phyloP scores from a whole-genome alignment of 169 alveolate species.

The Amoebophrya sp. region DNA sequence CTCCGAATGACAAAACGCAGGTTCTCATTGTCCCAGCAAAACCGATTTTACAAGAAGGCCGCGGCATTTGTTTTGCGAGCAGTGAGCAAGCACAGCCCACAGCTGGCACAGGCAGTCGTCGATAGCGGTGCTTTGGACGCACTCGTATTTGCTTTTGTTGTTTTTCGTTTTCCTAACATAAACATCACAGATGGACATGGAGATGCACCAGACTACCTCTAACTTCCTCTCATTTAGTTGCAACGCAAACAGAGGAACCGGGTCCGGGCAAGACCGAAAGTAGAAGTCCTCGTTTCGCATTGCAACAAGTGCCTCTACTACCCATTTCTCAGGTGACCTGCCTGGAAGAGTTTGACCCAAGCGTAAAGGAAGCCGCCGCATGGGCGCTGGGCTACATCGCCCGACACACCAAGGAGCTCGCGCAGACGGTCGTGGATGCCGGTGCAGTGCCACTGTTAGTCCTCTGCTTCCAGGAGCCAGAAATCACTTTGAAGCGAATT shows the following conservation, averaged over 20 bases:
- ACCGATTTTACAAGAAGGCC: slow-evolving; percentile 81
- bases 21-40: slow-evolving; percentile 46
- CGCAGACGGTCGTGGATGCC: slow-evolving; percentile 84
- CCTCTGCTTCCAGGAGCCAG: slow-evolving; percentile 84
- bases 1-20: not conserved
- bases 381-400: slow-evolving; percentile 72
- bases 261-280: too few species aligned
- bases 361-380: slow-evolving; percentile 71
- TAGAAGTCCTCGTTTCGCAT: too few species aligned
- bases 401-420: slow-evolving; percentile 75
- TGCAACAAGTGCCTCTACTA: too few species aligned
- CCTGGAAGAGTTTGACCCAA: slow-evolving; percentile 89
- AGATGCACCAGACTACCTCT: too few species aligned
- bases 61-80: slow-evolving; percentile 88
- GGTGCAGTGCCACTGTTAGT: slow-evolving; percentile 87
- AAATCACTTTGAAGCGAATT: slow-evolving; percentile 63
- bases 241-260: too few species aligned
- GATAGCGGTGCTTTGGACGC: slow-evolving; percentile 86
- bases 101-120: slow-evolving; percentile 85
- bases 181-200: too few species aligned
- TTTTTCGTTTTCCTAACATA: too few species aligned
- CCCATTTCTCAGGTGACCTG: slow-evolving; percentile 75
- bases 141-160: too few species aligned
- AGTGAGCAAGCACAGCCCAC: slow-evolving; percentile 87
- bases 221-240: not conserved